Percentiles rank a stretch among this genome's conserved stretches.
Conservation (phyloP, 1,139 yeast species). For the Kodamaea suecica region DNA sequence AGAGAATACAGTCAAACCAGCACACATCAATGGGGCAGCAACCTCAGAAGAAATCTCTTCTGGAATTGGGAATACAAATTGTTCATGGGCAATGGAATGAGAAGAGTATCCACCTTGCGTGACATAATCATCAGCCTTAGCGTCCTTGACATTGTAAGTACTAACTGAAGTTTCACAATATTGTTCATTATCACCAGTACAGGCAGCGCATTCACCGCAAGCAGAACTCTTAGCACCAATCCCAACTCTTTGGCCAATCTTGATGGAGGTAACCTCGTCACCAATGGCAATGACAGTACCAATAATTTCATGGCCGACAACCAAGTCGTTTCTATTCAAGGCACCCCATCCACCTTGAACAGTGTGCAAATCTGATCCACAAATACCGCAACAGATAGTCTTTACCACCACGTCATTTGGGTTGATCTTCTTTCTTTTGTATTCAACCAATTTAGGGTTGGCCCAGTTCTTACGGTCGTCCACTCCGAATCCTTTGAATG, state of each 20-base stretch:
- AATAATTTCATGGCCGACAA: slow-evolving; percentile 52
- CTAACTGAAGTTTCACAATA: slow-evolving; percentile 42
- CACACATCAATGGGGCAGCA: slow-evolving; percentile 68
- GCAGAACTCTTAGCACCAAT: slow-evolving; percentile 54
- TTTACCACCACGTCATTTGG: slow-evolving; percentile 46
- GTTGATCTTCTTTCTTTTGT: slow-evolving; percentile 35
- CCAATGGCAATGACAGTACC: slow-evolving; percentile 56
- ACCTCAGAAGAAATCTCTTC: slow-evolving; percentile 41
- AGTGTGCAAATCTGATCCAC: slow-evolving; percentile 58
- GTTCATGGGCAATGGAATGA: slow-evolving; percentile 51
- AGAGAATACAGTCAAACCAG: slow-evolving; percentile 60
- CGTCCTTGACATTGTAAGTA: slow-evolving; percentile 45
- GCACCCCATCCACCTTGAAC: slow-evolving; percentile 44
- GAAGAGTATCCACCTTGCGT: slow-evolving; percentile 64
- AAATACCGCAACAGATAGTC: slow-evolving; percentile 53
- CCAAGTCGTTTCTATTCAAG: slow-evolving; percentile 24
- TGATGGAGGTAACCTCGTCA: slow-evolving; percentile 41
- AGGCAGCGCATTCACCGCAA: slow-evolving; percentile 49
- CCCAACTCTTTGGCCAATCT: slow-evolving; percentile 61
- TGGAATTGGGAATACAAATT: slow-evolving; percentile 56
- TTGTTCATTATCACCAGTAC: slow-evolving; percentile 46
- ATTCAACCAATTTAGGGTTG: slow-evolving; percentile 40
- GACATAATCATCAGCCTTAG: slow-evolving; percentile 31
- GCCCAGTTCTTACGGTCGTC: slow-evolving; percentile 37
- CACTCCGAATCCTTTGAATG: slow-evolving; percentile 47